These are phyloP conservation scores for Blastobotrys illinoisensis DNA, from an alignment of 1,139 yeast genomes.

Conservation along the genomic window DNA sequence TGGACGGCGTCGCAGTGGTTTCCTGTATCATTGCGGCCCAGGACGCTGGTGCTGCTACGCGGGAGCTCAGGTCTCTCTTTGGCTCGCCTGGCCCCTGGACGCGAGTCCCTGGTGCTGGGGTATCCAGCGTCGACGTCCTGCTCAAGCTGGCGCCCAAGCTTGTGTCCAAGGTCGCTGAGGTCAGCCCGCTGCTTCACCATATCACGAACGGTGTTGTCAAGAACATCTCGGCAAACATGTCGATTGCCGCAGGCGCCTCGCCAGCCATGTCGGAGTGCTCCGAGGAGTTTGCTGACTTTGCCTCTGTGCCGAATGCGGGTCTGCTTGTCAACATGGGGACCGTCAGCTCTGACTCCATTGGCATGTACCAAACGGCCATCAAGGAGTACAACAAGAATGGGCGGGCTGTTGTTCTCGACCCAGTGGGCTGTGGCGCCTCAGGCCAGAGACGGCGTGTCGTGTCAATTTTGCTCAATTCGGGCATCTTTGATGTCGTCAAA, in stretches of 20 bases:
- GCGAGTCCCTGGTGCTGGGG: constrained; percentile 15
- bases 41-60: constrained; percentile 54
- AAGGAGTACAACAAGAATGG: constrained; percentile 51
- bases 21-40: constrained; percentile 74
- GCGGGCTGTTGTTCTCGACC: constrained; percentile 73
- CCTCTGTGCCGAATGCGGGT: constrained; percentile 48
- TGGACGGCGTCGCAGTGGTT: constrained; percentile 83
- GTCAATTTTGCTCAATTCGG: constrained; percentile 46
- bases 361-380: constrained; percentile 49
- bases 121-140: background rate
- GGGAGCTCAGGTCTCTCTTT: constrained; percentile 23
- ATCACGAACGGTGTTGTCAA: constrained; percentile 88
- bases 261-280: constrained; percentile 87
- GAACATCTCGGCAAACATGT: constrained; percentile 84
- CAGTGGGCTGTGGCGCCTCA: constrained; percentile 90
- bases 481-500: constrained; percentile 66
- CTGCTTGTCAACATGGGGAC: constrained; percentile 77
- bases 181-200: constrained; percentile 70
- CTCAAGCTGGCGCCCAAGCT: constrained; percentile 15
- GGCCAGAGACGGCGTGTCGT: constrained; percentile 48
- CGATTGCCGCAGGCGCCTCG: constrained; percentile 77
- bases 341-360: constrained; percentile 43
- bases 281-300: constrained; percentile 64
- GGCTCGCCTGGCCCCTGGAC: constrained; percentile 19
- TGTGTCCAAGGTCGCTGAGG: constrained; percentile 17